These are phyloP conservation scores for Fraxinus sp. DNA, from an alignment of 305 asterid species.

Conservation along the genomic window DNA sequence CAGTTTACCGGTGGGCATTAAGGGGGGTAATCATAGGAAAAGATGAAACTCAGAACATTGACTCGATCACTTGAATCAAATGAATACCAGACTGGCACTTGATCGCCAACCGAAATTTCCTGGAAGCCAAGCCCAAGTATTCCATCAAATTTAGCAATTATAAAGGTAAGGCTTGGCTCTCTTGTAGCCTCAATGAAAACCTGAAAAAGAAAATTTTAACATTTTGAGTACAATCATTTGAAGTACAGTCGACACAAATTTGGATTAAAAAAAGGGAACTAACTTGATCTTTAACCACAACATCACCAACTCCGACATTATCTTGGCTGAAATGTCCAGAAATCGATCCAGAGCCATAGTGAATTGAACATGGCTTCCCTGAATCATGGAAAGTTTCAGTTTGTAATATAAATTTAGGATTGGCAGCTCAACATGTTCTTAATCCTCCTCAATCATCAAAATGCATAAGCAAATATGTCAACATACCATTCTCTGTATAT, in stretches of 20 bases:
- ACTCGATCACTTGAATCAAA: not conserved
- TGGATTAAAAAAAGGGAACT: slow-evolving; percentile 18
- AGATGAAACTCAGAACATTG: not conserved
- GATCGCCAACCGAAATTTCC: slow-evolving; percentile 73
- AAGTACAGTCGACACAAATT: not conserved
- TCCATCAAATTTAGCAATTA: slow-evolving; percentile 80
- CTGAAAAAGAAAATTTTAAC: slow-evolving; percentile 31
- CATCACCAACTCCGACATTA: slow-evolving; percentile 75
- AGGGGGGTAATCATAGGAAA: not conserved
- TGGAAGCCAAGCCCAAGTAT: slow-evolving; percentile 91
- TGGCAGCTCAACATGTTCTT: not conserved
- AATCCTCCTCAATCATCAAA: not conserved
- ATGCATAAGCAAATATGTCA: not conserved
- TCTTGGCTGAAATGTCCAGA: slow-evolving; percentile 89
- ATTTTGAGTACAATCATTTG: not conserved
- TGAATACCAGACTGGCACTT: slow-evolving; percentile 75
- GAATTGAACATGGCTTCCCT: slow-evolving; percentile 74
- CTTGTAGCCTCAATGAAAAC: slow-evolving; percentile 70
- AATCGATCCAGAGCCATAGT: slow-evolving; percentile 78
- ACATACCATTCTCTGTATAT: slow-evolving; percentile 66
- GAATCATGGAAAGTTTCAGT: slow-evolving; percentile 12
- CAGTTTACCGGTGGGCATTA: not conserved
- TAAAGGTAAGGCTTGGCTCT: slow-evolving; percentile 74
- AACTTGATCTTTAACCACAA: slow-evolving; percentile 81
- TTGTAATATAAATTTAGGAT: not conserved